Evolutionary conservation across 257 asterid genomes (phyloP).

Genomic region (Solanum ahanhuiri): DNA sequence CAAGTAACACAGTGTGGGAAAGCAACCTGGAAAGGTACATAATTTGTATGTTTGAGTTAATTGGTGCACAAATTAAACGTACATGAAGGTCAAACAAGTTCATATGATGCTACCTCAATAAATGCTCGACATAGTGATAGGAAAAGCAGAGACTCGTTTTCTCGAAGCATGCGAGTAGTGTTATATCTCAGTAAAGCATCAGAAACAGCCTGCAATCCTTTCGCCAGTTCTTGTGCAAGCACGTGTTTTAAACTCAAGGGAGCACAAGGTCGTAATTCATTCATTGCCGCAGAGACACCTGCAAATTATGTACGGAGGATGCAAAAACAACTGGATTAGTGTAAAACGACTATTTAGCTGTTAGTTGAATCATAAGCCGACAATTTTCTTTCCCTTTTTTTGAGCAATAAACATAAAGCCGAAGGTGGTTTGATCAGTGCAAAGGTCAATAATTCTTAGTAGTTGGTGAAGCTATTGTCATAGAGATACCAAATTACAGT

Average conservation of each 20-base stretch:
- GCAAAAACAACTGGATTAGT: not conserved
- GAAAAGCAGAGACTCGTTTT: conserved; percentile 75
- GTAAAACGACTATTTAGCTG: not conserved
- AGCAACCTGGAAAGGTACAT: conserved; percentile 45
- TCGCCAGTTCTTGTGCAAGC: conserved; percentile 36
- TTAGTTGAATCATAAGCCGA: not conserved
- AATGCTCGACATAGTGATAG: conserved; percentile 83
- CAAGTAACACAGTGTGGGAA: conserved; percentile 73
- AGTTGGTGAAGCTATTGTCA: not conserved
- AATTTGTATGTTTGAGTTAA: not conserved
- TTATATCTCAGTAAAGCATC: conserved; percentile 81
- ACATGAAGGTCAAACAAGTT: not conserved
- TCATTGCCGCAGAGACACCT: conserved; percentile 98
- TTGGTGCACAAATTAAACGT: not conserved
- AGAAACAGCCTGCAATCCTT: conserved; percentile 64
- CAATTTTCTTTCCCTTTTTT: not conserved
- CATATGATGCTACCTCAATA: conserved; percentile 45
- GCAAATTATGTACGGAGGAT: conserved; percentile 11
- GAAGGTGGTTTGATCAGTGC: not conserved
- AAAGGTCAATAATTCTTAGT: not conserved
- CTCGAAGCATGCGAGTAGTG: conserved; percentile 75
- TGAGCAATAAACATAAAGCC: not conserved
- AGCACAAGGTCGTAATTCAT: conserved; percentile 93
- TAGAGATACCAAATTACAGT: not conserved
- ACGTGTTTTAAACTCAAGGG: conserved; percentile 68